Evolutionary conservation across 1,284 basidiomycete genomes (phyloP), one percentile per base, ranked within the genome.

Genomic region (Hypsizygus ulmarius): DNA sequence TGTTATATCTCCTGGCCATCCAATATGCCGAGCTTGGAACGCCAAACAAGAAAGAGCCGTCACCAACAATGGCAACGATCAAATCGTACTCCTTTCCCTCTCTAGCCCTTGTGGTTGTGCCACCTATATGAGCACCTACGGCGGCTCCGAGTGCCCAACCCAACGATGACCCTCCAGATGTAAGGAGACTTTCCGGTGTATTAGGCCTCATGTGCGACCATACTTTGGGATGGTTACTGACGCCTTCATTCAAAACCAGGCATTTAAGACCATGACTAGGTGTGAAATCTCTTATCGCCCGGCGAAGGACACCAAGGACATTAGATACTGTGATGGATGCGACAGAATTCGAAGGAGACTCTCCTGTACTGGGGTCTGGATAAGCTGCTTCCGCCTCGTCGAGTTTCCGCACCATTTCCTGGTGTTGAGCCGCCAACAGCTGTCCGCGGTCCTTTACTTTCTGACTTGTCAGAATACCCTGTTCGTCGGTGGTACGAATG

Each of bases 91-190:
- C 57, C 29, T 45, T 55, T 34, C 42, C 41, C 16, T 50, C 55
- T 42, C 46, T 43, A 34, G 59, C 65, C 38, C 59, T 59, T 8
- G 56, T 54, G 3, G 58, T 64, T n/a, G 59, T 51, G 4, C 68
- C 71, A 2, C 75, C 81, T 3, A 86, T 57, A 38, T 68, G 59
- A 2, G 77, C 76, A 3, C 85, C 85, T 6, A 87, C 67, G 3
- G 79, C 77, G 1, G 80, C 84, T 33, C 79, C 84, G 4, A 87
- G 64, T 1, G 75, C 75, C 79, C 83, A 87, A 0, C 84, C 84
- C 29, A 87, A 67, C 6, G 79, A 79, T 1, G 80, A 77, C 1
- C 77, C 82, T 2, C 83, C 82, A 10, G 78, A 81, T 5, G 69
- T 60, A 8, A 84, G 56, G 46, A 82, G 62, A 36, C 70, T 72